Percentiles rank a stretch among this genome's conserved stretches.
phyloP scores from a whole-genome alignment of 306 rosid genomes.

The Cyclanthera cordifolia region DNA sequence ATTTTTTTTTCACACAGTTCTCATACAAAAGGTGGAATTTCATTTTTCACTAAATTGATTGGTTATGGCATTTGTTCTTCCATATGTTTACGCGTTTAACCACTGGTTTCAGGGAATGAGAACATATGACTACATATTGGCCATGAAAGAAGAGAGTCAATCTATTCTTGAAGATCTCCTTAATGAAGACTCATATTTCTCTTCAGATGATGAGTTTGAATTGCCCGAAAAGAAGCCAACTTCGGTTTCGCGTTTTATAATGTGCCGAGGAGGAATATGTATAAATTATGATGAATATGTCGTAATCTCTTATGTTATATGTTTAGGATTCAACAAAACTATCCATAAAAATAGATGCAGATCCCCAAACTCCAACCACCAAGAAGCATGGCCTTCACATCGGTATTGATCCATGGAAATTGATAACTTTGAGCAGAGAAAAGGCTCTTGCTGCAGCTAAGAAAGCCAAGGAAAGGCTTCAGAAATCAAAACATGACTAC shows the following conservation, averaged over 20 bases:
- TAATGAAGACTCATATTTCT: slow-evolving; percentile 57
- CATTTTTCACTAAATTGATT: not conserved
- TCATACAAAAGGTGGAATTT: slow-evolving; percentile 62
- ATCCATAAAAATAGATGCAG: slow-evolving; percentile 66
- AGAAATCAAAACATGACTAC: slow-evolving; percentile 36
- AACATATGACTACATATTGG: slow-evolving; percentile 88
- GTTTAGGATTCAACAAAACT: slow-evolving; percentile 49
- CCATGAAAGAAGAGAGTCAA: slow-evolving; percentile 76
- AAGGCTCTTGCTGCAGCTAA: slow-evolving; percentile 68
- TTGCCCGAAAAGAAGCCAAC: slow-evolving; percentile 66
- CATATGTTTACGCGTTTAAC: not conserved
- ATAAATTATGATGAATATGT: not conserved
- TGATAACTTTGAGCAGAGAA: slow-evolving; percentile 67
- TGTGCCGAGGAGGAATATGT: slow-evolving; percentile 36
- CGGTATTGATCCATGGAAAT: slow-evolving; percentile 78
- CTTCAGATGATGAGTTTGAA: slow-evolving; percentile 78
- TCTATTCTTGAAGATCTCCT: slow-evolving; percentile 46
- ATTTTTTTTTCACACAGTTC: slow-evolving; percentile 86
- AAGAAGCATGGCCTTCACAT: slow-evolving; percentile 54
- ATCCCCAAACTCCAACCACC: slow-evolving; percentile 27
- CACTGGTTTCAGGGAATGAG: slow-evolving; percentile 60
- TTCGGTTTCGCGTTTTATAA: slow-evolving; percentile 40
- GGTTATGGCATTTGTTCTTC: not conserved
- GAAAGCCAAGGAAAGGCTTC: slow-evolving; percentile 66
- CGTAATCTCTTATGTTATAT: not conserved